Conservation (phyloP, 2,329 filamentous ascomycete species). For the Clonostachys byssicola region DNA sequence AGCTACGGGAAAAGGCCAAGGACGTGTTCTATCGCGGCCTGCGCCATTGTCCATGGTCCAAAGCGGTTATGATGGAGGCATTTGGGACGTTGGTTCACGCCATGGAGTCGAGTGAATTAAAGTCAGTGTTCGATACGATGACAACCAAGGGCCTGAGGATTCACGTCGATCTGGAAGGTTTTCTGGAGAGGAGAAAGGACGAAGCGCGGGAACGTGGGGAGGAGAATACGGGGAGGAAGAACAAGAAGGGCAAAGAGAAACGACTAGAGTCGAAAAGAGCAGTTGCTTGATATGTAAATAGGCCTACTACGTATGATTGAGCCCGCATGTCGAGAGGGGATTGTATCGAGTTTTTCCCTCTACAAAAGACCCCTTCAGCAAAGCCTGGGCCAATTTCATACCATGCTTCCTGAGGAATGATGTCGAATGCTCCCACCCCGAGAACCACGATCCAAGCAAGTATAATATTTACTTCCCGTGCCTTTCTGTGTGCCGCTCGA, state of each 20-base stretch:
- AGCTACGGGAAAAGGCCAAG: constrained; percentile 33
- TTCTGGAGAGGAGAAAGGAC: constrained; percentile 26
- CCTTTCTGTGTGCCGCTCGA: too few relatives aligned
- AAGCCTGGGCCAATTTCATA: too few relatives aligned
- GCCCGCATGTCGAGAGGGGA: too few relatives aligned
- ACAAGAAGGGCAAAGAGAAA: constrained; percentile 1
- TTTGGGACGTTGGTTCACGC: constrained; percentile 37
- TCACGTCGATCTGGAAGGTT: constrained; percentile 47
- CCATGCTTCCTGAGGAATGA: too few relatives aligned
- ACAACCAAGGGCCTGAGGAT: constrained; percentile 43
- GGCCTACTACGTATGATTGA: too few relatives aligned
- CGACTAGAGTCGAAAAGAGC: neutral
- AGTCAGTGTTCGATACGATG: constrained; percentile 42
- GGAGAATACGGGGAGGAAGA: constrained; percentile 1
- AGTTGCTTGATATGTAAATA: too few relatives aligned
- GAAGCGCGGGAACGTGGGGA: constrained; percentile 3
- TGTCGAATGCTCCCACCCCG: too few relatives aligned
- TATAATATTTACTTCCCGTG: too few relatives aligned
- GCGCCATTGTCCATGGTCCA: constrained; percentile 43
- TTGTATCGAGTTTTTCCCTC: too few relatives aligned
- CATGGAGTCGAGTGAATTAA: constrained; percentile 43
- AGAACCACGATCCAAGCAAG: too few relatives aligned
- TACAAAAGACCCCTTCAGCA: too few relatives aligned
- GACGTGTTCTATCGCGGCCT: constrained; percentile 44
- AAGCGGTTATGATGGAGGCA: constrained; percentile 45